A percentile compares a stretch with the other conserved stretches of the same genome.
Conservation (phyloP, 1,284 basidiomycete species). For the Cryptococcus wingfieldii region DNA sequence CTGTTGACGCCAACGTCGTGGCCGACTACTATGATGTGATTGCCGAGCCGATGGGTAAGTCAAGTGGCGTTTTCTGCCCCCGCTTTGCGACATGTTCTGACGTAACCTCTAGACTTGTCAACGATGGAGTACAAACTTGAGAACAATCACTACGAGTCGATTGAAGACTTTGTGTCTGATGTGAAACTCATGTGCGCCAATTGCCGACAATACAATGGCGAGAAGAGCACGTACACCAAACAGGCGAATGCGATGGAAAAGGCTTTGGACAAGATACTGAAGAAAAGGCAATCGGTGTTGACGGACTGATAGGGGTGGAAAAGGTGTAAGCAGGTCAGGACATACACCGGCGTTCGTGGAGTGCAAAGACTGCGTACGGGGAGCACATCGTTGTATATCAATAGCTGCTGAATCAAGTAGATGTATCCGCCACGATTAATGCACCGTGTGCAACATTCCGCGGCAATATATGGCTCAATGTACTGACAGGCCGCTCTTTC, state of each 20-base stretch:
- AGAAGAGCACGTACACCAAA: slow-evolving; percentile 77
- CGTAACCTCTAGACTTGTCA: slow-evolving; percentile 63
- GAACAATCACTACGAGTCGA: slow-evolving; percentile 63
- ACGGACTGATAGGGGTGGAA: background rate
- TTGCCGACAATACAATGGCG: slow-evolving; percentile 84
- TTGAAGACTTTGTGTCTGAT: slow-evolving; percentile 77
- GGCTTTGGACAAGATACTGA: slow-evolving; percentile 47
- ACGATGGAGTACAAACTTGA: slow-evolving; percentile 94
- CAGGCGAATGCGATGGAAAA: slow-evolving; percentile 78
- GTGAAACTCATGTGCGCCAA: slow-evolving; percentile 85
- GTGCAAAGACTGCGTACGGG: background rate
- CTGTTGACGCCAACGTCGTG: slow-evolving; percentile 77
- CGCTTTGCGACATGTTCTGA: background rate
- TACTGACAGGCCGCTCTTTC: too few species aligned
- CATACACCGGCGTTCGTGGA: background rate
- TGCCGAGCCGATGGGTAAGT: slow-evolving; percentile 86
- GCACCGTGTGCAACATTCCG: too few species aligned
- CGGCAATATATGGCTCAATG: too few species aligned
- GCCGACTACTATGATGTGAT: slow-evolving; percentile 88
- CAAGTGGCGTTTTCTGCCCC: too few species aligned
- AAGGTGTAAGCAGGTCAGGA: background rate
- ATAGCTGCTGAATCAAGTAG: too few species aligned
- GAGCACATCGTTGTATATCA: background rate
- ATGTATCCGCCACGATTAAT: too few species aligned
- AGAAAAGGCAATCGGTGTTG: slow-evolving; percentile 41